phyloP scores from a whole-genome alignment of 2,329 filamentous ascomycete genomes.

The Eutypella sp. region DNA sequence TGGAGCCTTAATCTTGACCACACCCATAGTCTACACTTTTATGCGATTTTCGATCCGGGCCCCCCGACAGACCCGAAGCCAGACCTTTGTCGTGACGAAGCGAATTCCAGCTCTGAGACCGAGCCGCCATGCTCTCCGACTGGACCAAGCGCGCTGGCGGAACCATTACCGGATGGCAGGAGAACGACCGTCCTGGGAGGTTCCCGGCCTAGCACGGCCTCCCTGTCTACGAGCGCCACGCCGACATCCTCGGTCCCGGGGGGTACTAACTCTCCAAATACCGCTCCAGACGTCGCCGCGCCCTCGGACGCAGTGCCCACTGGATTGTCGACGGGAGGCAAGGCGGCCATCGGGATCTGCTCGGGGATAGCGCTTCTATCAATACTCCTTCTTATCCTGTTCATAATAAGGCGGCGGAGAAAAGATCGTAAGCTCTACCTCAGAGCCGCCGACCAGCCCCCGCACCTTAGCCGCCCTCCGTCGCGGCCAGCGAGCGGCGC shows the following conservation, averaged over 20 bases:
- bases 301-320: slow-evolving; percentile 2
- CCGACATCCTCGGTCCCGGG: slow-evolving; percentile 4
- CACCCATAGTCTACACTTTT: neutral
- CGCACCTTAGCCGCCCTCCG: slow-evolving; percentile 20
- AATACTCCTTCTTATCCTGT: slow-evolving; percentile 32
- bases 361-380: slow-evolving; percentile 34
- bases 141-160: neutral
- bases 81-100: slow-evolving; percentile 2
- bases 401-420: slow-evolving; percentile 31
- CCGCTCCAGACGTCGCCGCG: slow-evolving; percentile 13
- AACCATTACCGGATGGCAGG: neutral
- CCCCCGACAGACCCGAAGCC: slow-evolving; percentile 29
- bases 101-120: neutral
- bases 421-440: slow-evolving; percentile 13
- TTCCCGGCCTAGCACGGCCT: neutral
- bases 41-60: slow-evolving; percentile 29
- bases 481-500: slow-evolving; percentile 27
- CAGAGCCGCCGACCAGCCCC: slow-evolving; percentile 13
- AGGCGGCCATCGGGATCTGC: slow-evolving; percentile 41
- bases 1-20: too few species aligned
- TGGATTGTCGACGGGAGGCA: slow-evolving; percentile 34
- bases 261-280: slow-evolving; percentile 12
- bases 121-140: neutral
- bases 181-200: neutral
- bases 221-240: neutral